A percentile compares a stretch with the other conserved stretches of the same genome.
Evolutionary conservation across 768 basidiomycete species (phyloP).

Genomic region (Rhizopogon sp.): DNA sequence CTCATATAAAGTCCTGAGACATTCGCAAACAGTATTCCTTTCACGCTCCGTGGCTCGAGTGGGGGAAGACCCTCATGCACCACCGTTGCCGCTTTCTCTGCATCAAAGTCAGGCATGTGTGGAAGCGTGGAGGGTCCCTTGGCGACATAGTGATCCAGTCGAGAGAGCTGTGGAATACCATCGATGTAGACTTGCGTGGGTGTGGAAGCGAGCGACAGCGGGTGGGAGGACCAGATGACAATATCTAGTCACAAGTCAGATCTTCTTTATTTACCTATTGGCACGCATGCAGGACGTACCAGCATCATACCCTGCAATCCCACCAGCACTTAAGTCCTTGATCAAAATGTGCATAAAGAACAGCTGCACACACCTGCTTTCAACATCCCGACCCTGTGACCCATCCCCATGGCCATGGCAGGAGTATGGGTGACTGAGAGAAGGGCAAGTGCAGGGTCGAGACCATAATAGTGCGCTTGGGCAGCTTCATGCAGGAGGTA

Average conservation of each 20-base stretch:
- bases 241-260: slow-evolving; percentile 36
- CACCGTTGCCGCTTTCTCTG: slow-evolving; percentile 58
- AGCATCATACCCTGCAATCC: slow-evolving; percentile 39
- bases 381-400: slow-evolving; percentile 69
- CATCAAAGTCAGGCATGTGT: slow-evolving; percentile 63
- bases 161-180: slow-evolving; percentile 67
- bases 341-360: not conserved
- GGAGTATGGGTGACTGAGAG: slow-evolving; percentile 64
- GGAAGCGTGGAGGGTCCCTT: slow-evolving; percentile 38
- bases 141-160: slow-evolving; percentile 30
- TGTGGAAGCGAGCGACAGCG: slow-evolving; percentile 68
- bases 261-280: not conserved
- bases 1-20: slow-evolving; percentile 45
- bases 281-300: slow-evolving; percentile 17
- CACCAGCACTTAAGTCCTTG: not conserved
- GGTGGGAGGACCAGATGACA: slow-evolving; percentile 77
- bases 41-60: slow-evolving; percentile 35
- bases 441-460: slow-evolving; percentile 53
- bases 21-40: slow-evolving; percentile 58
- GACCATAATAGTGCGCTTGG: slow-evolving; percentile 64
- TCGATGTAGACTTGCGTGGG: slow-evolving; percentile 81
- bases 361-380: slow-evolving; percentile 32
- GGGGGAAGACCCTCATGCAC: slow-evolving; percentile 74
- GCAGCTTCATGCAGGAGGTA: slow-evolving; percentile 71
- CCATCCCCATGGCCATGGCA: slow-evolving; percentile 61